These are phyloP conservation scores for Pittosporum tobira DNA, from an alignment of 129 eudicot genomes.

Conservation along the genomic window DNA sequence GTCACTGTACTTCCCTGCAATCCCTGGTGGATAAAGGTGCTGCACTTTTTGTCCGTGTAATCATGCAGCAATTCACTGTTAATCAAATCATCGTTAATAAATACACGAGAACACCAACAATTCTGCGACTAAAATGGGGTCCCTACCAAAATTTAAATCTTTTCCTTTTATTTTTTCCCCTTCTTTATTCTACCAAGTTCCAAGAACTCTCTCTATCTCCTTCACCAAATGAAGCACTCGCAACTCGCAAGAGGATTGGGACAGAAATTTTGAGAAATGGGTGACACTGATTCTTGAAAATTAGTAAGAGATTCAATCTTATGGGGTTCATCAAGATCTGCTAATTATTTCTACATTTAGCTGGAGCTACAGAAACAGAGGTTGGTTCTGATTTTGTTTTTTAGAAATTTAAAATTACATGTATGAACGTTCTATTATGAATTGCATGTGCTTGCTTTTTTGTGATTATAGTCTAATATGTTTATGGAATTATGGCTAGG, in stretches of 20 bases:
- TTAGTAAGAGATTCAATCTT: constrained; percentile 18
- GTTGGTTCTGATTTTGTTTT: constrained; percentile 19
- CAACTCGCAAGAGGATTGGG: constrained; percentile 31
- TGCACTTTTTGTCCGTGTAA: too few relatives aligned
- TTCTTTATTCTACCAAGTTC: neutral
- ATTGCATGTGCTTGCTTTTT: constrained; percentile 4
- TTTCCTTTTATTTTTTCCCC: too few relatives aligned
- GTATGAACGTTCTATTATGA: constrained; percentile 8
- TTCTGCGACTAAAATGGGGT: constrained; percentile 24
- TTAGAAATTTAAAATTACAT: constrained; percentile 8
- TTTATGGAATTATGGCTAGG: too few relatives aligned
- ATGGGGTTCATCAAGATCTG: constrained; percentile 42
- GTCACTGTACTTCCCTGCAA: too few relatives aligned
- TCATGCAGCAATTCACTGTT: too few relatives aligned
- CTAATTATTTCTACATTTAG: constrained; percentile 11
- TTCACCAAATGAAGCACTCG: constrained; percentile 29
- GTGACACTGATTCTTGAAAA: constrained; percentile 13
- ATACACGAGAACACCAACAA: constrained; percentile 23
- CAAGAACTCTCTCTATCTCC: constrained; percentile 20
- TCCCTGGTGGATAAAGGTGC: too few relatives aligned
- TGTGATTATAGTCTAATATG: too few relatives aligned
- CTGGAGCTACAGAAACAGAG: constrained; percentile 25
- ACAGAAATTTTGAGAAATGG: constrained; percentile 17
- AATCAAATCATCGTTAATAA: constrained; percentile 2
- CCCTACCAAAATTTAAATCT: too few relatives aligned